Evolutionary conservation across 495 filamentous ascomycete genomes (phyloP).

Genomic region (Daldinia decipiens): DNA sequence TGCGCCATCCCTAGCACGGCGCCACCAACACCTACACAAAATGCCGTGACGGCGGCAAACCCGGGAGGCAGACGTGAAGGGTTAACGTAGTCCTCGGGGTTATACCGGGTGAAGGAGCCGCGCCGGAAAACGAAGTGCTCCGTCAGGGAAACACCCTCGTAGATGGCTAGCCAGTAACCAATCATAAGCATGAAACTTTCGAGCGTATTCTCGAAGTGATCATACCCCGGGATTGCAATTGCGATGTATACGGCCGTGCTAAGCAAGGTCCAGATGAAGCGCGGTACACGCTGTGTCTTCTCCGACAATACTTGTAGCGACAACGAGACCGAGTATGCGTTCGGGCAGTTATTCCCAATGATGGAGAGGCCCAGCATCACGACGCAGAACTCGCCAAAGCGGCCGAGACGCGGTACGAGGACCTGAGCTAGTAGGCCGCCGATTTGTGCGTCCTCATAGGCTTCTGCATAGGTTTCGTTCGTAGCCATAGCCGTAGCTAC

Average conservation of each 20-base stretch:
- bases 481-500: conserved; percentile 70
- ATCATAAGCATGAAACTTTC: conserved; percentile 84
- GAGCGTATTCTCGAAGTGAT: conserved; percentile 74
- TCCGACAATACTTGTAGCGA: conserved; percentile 76
- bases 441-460: conserved; percentile 69
- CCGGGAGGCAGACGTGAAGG: conserved; percentile 72
- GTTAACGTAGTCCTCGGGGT: conserved; percentile 68
- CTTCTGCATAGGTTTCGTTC: conserved; percentile 66
- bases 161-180: conserved; percentile 87
- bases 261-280: conserved; percentile 79
- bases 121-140: conserved; percentile 84
- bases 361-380: conserved; percentile 82
- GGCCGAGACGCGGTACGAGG: conserved; percentile 71
- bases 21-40: conserved; percentile 75
- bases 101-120: conserved; percentile 68
- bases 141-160: conserved; percentile 73
- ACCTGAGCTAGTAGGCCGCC: conserved; percentile 78
- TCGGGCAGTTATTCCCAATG: conserved; percentile 89
- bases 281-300: conserved; percentile 73
- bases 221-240: conserved; percentile 81
- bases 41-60: conserved; percentile 73
- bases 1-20: conserved; percentile 83
- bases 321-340: conserved; percentile 83
- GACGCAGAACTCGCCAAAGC: conserved; percentile 85
- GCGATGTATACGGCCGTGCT: conserved; percentile 76